Evolutionary conservation across 352 stramenopile genomes (phyloP), one percentile per base, ranked within the genome.

Genomic region (Pelagophyceae sp.): DNA sequence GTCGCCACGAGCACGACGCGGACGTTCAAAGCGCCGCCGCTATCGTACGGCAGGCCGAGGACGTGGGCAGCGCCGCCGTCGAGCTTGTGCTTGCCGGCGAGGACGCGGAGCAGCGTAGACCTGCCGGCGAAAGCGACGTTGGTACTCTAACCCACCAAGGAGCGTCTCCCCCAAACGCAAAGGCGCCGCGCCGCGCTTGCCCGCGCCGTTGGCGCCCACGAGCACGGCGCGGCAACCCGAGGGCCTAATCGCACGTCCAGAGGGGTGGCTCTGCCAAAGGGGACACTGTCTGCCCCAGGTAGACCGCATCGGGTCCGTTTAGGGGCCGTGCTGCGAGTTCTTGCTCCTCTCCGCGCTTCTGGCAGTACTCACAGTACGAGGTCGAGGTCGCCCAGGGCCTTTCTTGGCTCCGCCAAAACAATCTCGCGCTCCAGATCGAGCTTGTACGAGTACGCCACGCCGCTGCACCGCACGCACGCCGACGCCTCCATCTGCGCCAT

Each of bases 41-140:
- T 87, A 27, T 89, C 88, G 78, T 81, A 87, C 61, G 92, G 85
- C 19, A 87, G 83, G 0, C 89, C 88, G 69, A 93, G 90, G 37
- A 94, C 75, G 20, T 79, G 35, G 0, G 80, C 80, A 20, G 33
- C n/a, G 17, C 72, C 72, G 20, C 33, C 54, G 19, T 79, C 75
- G 31, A 76, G 58, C 74, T 94, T 78, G 80, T 94, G 90, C 77
- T 92, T 92, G 38, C 90, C 90, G 0, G 88, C 89, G 32, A 95
- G 77, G 6, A 94, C 85, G 31, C 86, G 83, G n/a, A 95, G 83
- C 77, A 95, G 72, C 51, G 90, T 94, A 80, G 87, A 93, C 80
- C 94, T 95, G 31, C 90, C 90, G 19, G 76, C 63, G 60, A n/a
- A n/a, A n/a, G n/a, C n/a, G n/a, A n/a, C n/a, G n/a, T n/a, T n/a